Evolutionary conservation across 305 asterid species (phyloP).

Genomic region (Euphrasia arctica): DNA sequence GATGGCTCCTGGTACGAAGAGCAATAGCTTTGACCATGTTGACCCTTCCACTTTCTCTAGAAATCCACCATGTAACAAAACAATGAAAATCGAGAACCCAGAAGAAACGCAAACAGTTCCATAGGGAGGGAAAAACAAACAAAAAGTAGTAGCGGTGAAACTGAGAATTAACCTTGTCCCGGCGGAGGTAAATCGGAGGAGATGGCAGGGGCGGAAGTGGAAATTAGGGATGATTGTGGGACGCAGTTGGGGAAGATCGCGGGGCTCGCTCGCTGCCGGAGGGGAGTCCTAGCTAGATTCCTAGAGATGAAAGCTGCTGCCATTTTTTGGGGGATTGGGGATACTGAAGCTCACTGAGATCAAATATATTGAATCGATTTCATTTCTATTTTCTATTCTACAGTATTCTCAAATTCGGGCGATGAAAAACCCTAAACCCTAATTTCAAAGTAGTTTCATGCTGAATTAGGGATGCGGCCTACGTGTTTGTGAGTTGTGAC

Average conservation of each 20-base stretch:
- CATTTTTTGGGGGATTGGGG: conserved; percentile 25
- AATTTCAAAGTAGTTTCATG: background rate
- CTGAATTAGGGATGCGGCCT: background rate
- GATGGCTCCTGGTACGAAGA: conserved; percentile 82
- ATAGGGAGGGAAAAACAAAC: background rate
- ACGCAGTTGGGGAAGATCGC: conserved; percentile 29
- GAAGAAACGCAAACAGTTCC: conserved; percentile 20
- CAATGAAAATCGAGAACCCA: background rate
- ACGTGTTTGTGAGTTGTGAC: too few relatives aligned
- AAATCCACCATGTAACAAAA: conserved; percentile 19
- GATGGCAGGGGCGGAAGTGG: conserved; percentile 44
- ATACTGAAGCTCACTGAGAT: conserved; percentile 20
- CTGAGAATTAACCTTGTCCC: conserved; percentile 39
- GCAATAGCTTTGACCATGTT: conserved; percentile 76
- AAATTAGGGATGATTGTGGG: conserved; percentile 34
- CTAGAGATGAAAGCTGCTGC: conserved; percentile 50
- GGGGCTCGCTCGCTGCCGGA: conserved; percentile 28
- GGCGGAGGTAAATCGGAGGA: conserved; percentile 37
- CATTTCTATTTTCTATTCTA: too few relatives aligned
- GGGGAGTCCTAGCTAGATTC: conserved; percentile 41
- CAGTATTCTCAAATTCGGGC: too few relatives aligned
- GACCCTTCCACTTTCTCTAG: conserved; percentile 63
- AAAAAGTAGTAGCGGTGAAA: background rate
- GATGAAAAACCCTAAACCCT: background rate
- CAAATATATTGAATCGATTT: background rate